phyloP scores from a whole-genome alignment of 371 early-diverging fungal species.

The Actinomucor elegans region DNA sequence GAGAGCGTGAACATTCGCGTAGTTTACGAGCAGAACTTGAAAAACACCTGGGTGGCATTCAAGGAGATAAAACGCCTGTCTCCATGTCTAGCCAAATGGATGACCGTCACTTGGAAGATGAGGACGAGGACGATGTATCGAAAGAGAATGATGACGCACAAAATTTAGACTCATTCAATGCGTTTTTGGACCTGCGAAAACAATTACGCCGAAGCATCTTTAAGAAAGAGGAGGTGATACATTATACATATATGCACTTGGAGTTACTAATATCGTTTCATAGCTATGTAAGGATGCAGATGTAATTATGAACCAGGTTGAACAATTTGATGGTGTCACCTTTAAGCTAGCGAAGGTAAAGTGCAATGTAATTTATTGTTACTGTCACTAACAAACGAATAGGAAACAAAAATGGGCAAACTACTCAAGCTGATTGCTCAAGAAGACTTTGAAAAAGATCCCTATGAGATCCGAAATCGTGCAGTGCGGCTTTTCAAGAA shows the following conservation, averaged over 20 bases:
- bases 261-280: background rate
- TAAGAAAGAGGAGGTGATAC: conserved; percentile 39
- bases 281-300: conserved; percentile 37
- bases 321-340: conserved; percentile 40
- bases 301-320: conserved; percentile 40
- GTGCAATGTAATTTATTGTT: background rate
- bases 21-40: conserved; percentile 22
- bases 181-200: conserved; percentile 34
- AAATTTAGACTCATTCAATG: background rate
- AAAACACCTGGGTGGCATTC: conserved; percentile 15
- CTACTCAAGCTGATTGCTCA: conserved; percentile 42
- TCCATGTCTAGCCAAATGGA: too few relatives aligned
- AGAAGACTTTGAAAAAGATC: conserved; percentile 36
- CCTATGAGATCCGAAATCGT: conserved; percentile 27
- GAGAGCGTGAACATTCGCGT: conserved; percentile 15
- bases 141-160: conserved; percentile 4
- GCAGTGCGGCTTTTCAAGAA: conserved; percentile 31
- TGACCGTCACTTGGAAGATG: conserved; percentile 5
- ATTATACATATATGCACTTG: too few relatives aligned
- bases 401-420: conserved; percentile 52
- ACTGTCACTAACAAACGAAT: background rate
- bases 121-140: background rate
- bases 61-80: too few relatives aligned
- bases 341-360: conserved; percentile 46
- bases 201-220: conserved; percentile 39